Evolutionary conservation across 495 filamentous ascomycete genomes (phyloP), one percentile per base, ranked within the genome.

Genomic region (Symbiotaphrina buchneri): DNA sequence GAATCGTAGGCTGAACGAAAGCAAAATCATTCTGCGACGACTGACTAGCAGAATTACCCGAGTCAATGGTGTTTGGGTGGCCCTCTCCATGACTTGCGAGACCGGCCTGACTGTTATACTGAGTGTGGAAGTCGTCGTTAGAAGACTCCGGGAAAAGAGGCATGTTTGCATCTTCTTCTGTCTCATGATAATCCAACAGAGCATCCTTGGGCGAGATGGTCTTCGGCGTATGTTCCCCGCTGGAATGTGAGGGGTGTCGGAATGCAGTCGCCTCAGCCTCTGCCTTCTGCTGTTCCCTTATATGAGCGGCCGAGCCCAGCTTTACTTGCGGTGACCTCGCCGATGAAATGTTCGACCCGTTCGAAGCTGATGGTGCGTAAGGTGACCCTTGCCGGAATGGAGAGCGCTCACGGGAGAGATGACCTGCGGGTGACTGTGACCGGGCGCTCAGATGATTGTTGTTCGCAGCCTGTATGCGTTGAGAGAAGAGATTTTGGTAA

Each of bases 171-270:
- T 75, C 73, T 0, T 73, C 74, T 10, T 76, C 68, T 5, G 61
- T 50, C 26, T 83, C 76, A 34, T 73, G 61, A 47, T 81, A 92
- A 17, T 93, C 85, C 36, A 91, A 55, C 36, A 85, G 47, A 3
- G 83, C 81, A 43, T 95, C 87, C 57, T 94, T 91, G 19, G 87
- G 87, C 10, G 87, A 97, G 31, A 97, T 94, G 4, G 90, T 94
- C 46, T 79, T 79, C 0, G 79, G 71, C 8, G 69, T 69, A 37
- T 55, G n/a, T n/a, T n/a, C n/a, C n/a, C n/a, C n/a, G n/a, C n/a
- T n/a, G n/a, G n/a, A n/a, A n/a, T n/a, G n/a, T n/a, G n/a, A n/a
- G n/a, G n/a, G n/a, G n/a, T n/a, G n/a, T n/a, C 54, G 55, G 18
- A 67, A 37, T 30, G 58, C 61, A 30, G 46, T 47, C 3, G 62